Base-by-base conservation (phyloP, 345 rosid genomes). In the Camelina neglecta region DNA sequence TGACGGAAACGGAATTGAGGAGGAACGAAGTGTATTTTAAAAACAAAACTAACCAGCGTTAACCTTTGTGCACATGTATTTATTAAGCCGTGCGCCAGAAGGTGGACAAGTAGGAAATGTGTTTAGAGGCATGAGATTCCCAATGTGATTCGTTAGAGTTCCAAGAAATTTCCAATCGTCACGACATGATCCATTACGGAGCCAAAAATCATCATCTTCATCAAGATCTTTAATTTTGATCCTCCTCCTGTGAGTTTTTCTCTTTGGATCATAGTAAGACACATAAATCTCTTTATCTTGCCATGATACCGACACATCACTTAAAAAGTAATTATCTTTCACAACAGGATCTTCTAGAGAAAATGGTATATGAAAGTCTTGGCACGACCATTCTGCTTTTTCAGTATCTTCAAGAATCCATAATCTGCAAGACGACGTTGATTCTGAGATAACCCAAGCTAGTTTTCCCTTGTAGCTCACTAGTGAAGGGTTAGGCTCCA, bases 361-460 rank as follows among this genome's bases (percentile, higher is more conserved):
- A 16, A 18, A 44, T 44, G 74, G 74, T 57, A 45, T 2, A 69
- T 11, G 33, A 57, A 69, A 18, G 0, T 57, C 29, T 69, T 69
- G 13, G 65, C 65, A 58, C 12, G 56, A 70, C 56, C 56, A 58
- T 58, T 45, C 15, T 11, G 31, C 45, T 4, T 58, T 57, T 57
- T 44, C 9, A 8, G 21, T 45, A 57, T 70, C 65, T 70, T 70
- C 74, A 58, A 70, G 65, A 58, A 69, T 18, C 65, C 65, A 69
- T 31, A 69, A 69, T 31, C 18, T 18, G 21, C 31, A 44, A 57
- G 4, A 57, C 12, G 21, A 57, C 13, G 21, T 44, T 29, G 44
- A 57, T 33, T 44, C 44, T 44, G 9, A 44, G 53, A 58, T 31
- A 57, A 45, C 15, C 55, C 65, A 33, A 12, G 74, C 35, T 6